Evolutionary conservation across 2,329 filamentous ascomycete genomes (phyloP).

Genomic region (Pseudohalonectria lignicola): DNA sequence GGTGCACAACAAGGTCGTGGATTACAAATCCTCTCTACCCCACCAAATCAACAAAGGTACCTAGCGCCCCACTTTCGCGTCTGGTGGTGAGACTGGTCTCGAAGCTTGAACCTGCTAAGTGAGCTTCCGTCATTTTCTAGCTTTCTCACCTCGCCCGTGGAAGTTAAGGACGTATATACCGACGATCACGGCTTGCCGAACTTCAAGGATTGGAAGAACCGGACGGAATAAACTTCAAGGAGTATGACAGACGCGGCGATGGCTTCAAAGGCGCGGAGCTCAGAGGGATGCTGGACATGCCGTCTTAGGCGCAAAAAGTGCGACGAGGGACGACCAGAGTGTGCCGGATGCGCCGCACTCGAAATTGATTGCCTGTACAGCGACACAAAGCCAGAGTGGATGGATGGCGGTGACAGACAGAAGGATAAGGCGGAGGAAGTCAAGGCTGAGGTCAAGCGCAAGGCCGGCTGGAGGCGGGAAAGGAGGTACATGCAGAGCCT

Average conservation of each 20-base stretch:
- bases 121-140: no score
- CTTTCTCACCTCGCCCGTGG: no score
- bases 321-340: slow-evolving; percentile 40
- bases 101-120: no score
- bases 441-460: slow-evolving; percentile 46
- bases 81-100: no score
- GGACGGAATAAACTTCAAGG: no score
- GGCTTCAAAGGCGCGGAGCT: slow-evolving; percentile 22
- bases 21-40: no score
- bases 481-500: slow-evolving; percentile 33
- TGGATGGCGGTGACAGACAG: slow-evolving; percentile 40
- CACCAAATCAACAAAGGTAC: no score
- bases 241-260: background rate
- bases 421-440: slow-evolving; percentile 39
- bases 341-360: slow-evolving; percentile 37
- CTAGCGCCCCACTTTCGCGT: no score
- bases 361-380: slow-evolving; percentile 44
- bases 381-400: slow-evolving; percentile 43
- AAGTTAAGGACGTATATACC: no score
- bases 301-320: slow-evolving; percentile 52
- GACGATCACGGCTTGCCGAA: no score
- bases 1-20: no score
- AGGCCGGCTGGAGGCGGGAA: slow-evolving; percentile 37
- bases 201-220: no score
- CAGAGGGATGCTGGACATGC: slow-evolving; percentile 49